These are phyloP conservation scores for Eutrema heterophyllum DNA, from an alignment of 345 rosid genomes.

Conservation along the genomic window DNA sequence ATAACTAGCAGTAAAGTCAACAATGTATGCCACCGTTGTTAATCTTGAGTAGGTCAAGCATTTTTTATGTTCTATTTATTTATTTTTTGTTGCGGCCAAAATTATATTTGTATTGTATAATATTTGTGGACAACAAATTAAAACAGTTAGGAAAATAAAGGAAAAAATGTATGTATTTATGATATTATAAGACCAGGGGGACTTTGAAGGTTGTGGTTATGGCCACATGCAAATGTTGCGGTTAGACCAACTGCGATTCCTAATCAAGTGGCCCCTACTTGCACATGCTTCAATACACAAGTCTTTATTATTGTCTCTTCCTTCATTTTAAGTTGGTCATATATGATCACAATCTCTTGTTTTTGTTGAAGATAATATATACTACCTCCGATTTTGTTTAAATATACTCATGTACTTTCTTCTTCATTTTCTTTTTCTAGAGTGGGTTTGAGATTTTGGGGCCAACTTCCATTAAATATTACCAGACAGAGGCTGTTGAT, in stretches of 20 bases:
- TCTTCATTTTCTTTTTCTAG: too few relatives aligned
- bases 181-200: slow-evolving; percentile 21
- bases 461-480: too few relatives aligned
- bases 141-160: not conserved
- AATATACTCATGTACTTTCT: too few relatives aligned
- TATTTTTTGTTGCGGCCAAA: not conserved
- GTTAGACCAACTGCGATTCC: slow-evolving; percentile 39
- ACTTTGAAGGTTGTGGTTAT: slow-evolving; percentile 25
- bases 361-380: too few relatives aligned
- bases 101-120: not conserved
- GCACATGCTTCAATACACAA: slow-evolving; percentile 41
- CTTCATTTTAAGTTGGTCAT: too few relatives aligned
- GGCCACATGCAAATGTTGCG: slow-evolving; percentile 66
- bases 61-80: too few relatives aligned
- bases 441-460: too few relatives aligned
- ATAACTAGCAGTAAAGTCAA: slow-evolving; percentile 21
- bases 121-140: slow-evolving; percentile 21
- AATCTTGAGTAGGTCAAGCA: not conserved
- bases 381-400: too few relatives aligned
- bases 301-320: slow-evolving; percentile 30
- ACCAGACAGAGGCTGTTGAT: too few relatives aligned
- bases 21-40: slow-evolving; percentile 26
- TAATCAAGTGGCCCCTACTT: slow-evolving; percentile 30
- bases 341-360: too few relatives aligned
- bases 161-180: slow-evolving; percentile 2